These are phyloP conservation scores for Aristolochia fimbriata DNA, from an alignment of 164 flowering plant genomes.

Conservation along the genomic window DNA sequence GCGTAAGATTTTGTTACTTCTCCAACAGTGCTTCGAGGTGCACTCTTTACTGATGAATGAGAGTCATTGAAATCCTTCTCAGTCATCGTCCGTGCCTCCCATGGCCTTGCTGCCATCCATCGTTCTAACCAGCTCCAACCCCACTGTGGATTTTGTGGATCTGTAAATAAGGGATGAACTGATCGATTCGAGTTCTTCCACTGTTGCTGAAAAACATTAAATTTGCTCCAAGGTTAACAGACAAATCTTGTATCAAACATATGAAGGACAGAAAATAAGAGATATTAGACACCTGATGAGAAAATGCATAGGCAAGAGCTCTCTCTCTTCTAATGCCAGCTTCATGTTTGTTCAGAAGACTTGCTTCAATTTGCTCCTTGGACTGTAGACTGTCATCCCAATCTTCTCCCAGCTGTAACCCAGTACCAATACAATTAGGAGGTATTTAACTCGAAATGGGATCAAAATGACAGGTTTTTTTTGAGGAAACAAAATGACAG, in stretches of 20 bases:
- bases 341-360: conserved; percentile 48
- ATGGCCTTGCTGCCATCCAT: conserved; percentile 83
- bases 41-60: conserved; percentile 37
- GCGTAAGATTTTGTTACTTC: conserved; percentile 49
- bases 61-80: conserved; percentile 49
- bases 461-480: background rate
- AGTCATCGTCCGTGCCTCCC: conserved; percentile 39
- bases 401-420: conserved; percentile 55
- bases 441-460: background rate
- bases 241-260: background rate
- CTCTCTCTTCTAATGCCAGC: conserved; percentile 86
- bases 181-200: conserved; percentile 49
- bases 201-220: conserved; percentile 26
- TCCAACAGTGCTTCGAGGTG: conserved; percentile 24
- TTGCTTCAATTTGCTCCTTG: conserved; percentile 75
- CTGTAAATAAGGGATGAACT: conserved; percentile 52
- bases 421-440: background rate
- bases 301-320: conserved; percentile 72
- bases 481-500: too few species aligned
- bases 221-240: background rate
- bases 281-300: conserved; percentile 57
- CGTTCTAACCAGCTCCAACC: conserved; percentile 98
- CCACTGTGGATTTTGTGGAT: conserved; percentile 88
- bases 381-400: conserved; percentile 89
- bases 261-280: background rate